Conservation (phyloP, 352 stramenopile species). For the Stramenopiles sp. region DNA sequence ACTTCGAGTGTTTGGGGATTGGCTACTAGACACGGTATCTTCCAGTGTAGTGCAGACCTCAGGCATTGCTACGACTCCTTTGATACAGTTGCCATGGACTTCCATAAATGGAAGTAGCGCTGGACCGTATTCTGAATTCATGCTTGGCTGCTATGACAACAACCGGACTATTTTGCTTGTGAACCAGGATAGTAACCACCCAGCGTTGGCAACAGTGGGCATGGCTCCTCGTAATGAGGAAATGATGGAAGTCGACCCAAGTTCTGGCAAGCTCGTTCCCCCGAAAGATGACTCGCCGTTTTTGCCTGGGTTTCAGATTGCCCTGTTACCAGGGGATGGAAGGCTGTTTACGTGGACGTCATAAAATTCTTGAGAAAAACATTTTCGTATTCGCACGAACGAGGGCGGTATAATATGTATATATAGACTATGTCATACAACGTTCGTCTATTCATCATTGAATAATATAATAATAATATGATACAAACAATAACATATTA, state of each 20-base stretch:
- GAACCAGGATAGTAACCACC: slow-evolving; percentile 3
- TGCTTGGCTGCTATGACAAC: slow-evolving; percentile 1
- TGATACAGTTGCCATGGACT: neutral
- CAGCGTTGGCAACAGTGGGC: neutral
- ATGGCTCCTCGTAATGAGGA: neutral
- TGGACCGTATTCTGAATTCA: neutral
- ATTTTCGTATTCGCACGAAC: too few relatives aligned
- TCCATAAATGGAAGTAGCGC: neutral
- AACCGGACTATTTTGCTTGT: neutral
- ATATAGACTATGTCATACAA: too few relatives aligned
- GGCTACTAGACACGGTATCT: neutral
- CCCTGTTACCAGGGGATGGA: neutral
- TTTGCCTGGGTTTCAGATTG: slow-evolving; percentile 1
- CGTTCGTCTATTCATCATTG: too few relatives aligned
- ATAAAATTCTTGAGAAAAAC: too few relatives aligned
- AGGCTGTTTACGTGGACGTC: neutral
- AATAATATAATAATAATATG: too few relatives aligned
- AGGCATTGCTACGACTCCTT: neutral
- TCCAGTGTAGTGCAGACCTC: neutral
- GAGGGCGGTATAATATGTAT: too few relatives aligned
- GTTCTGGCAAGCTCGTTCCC: neutral
- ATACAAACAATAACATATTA: too few relatives aligned
- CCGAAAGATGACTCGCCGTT: neutral
- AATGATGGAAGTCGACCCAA: neutral
- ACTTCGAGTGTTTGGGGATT: neutral